Percentiles rank a stretch among this genome's conserved stretches.
Evolutionary conservation across 169 alveolate genomes (phyloP).

Genomic region (Eimeria praecox): DNA sequence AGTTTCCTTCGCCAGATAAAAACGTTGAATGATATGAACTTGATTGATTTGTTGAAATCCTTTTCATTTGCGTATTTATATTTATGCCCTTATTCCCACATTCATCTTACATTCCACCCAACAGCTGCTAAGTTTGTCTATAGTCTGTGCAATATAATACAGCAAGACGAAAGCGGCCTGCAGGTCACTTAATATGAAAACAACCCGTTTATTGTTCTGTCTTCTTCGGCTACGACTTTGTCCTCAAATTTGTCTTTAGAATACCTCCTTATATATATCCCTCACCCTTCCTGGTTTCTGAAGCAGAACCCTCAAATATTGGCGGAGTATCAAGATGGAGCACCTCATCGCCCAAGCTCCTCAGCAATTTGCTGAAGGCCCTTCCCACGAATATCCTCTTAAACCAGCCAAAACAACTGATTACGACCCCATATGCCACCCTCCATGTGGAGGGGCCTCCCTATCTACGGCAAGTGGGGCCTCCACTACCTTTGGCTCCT

Average conservation of each 20-base stretch:
- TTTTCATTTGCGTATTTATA: not conserved
- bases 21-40: not conserved
- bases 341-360: not conserved
- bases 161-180: not conserved
- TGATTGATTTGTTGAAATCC: not conserved
- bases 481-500: not conserved
- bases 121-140: too few relatives aligned
- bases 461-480: slow-evolving; percentile 33
- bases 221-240: not conserved
- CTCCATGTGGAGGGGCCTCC: not conserved
- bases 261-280: too few relatives aligned
- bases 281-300: not conserved
- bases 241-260: not conserved
- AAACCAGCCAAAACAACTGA: not conserved
- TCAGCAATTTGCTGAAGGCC: not conserved
- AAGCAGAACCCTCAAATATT: not conserved
- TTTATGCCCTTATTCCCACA: not conserved
- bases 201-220: not conserved
- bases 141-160: not conserved
- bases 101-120: not conserved
- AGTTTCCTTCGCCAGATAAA: not conserved
- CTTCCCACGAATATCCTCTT: not conserved
- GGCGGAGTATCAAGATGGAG: not conserved
- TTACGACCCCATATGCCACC: not conserved
- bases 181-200: not conserved